These are phyloP conservation scores for Fusarium sp. DNA, from an alignment of 2,329 filamentous ascomycete species.

Conservation along the genomic window DNA sequence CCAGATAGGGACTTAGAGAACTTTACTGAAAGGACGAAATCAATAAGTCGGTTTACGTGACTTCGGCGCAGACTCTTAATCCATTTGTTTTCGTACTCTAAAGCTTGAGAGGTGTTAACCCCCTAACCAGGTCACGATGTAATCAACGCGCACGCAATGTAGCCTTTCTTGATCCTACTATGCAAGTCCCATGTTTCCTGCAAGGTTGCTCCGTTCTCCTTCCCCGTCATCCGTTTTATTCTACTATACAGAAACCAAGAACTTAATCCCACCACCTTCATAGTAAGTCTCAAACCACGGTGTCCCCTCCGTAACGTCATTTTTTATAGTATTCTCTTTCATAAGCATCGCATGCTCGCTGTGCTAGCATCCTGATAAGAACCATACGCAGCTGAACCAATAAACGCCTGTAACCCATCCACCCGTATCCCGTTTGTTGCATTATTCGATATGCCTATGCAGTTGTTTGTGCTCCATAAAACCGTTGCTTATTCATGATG, in stretches of 20 bases:
- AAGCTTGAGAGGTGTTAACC: no score
- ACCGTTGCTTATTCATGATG: conserved; percentile 33
- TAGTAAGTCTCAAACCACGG: conserved; percentile 25
- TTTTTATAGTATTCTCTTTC: conserved; percentile 32
- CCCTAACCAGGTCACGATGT: not conserved
- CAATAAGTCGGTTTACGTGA: no score
- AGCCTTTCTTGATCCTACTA: conserved; percentile 28
- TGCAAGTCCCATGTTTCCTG: conserved; percentile 30
- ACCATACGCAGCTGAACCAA: conserved; percentile 26
- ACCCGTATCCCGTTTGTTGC: conserved; percentile 22
- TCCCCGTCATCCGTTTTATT: conserved; percentile 26
- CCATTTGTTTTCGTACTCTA: no score
- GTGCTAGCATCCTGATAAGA: conserved; percentile 21
- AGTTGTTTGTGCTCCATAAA: conserved; percentile 37
- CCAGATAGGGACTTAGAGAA: no score
- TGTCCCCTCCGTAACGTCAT: conserved; percentile 10
- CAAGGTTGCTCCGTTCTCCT: conserved; percentile 10
- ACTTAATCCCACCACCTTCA: conserved; percentile 12
- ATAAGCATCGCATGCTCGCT: conserved; percentile 37
- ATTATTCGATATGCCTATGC: conserved; percentile 36
- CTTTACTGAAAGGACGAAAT: no score
- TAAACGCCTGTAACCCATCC: conserved; percentile 38
- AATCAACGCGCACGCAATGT: conserved; percentile 14
- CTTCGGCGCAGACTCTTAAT: no score
- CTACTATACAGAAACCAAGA: conserved; percentile 43